phyloP scores from a whole-genome alignment of 148 eudicot species.

The Rhododendron kiyosumense region DNA sequence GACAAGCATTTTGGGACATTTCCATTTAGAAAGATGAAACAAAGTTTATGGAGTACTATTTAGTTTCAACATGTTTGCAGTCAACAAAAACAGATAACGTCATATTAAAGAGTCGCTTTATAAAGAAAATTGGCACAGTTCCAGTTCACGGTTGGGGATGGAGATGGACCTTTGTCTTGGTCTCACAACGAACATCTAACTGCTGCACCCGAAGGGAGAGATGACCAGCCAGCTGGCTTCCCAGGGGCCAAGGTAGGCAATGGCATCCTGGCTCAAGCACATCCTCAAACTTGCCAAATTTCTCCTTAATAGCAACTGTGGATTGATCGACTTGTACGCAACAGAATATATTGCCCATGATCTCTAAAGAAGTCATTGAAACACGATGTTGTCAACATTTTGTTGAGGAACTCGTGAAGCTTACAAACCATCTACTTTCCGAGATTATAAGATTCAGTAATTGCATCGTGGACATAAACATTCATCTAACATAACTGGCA shows the following conservation, averaged over 20 bases:
- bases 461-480: background rate
- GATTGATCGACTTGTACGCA: slow-evolving; percentile 43
- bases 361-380: slow-evolving; percentile 11
- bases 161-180: slow-evolving; percentile 25
- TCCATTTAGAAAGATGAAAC: background rate
- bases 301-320: slow-evolving; percentile 36
- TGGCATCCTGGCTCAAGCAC: slow-evolving; percentile 45
- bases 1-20: background rate
- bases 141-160: background rate
- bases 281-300: slow-evolving; percentile 33
- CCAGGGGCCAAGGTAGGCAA: slow-evolving; percentile 41
- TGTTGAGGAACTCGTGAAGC: background rate
- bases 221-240: slow-evolving; percentile 29
- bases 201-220: slow-evolving; percentile 37
- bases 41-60: background rate
- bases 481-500: background rate
- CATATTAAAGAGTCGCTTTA: background rate
- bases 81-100: background rate
- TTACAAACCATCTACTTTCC: background rate
- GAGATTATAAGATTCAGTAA: no score
- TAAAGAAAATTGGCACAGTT: background rate
- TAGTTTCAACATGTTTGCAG: background rate
- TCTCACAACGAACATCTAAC: slow-evolving; percentile 32
- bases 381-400: background rate
- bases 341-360: slow-evolving; percentile 31